phyloP scores from a whole-genome alignment of 176 grass and related monocot species.

The Oryza meyeriana region DNA sequence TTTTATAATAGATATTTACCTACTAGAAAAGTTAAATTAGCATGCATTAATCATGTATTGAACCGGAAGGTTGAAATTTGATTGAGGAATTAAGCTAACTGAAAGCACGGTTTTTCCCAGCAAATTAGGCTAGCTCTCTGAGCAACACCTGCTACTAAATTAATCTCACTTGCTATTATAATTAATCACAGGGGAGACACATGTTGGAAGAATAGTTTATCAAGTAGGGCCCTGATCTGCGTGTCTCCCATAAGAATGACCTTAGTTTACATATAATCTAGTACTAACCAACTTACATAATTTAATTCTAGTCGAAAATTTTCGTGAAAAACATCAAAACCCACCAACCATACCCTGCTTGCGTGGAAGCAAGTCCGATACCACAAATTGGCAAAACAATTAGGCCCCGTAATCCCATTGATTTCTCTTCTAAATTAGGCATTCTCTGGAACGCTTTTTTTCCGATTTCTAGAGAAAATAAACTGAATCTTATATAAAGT shows the following conservation, averaged over 20 bases:
- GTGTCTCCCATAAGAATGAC: not conserved
- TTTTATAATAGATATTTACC: too few relatives aligned
- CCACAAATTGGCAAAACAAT: not conserved
- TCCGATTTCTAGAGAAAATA: not conserved
- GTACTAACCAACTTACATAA: not conserved
- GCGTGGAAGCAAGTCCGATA: not conserved
- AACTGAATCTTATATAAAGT: not conserved
- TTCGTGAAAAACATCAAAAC: not conserved
- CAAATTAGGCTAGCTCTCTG: not conserved
- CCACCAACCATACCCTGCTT: not conserved
- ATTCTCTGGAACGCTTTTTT: not conserved
- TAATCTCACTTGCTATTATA: not conserved
- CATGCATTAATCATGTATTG: not conserved
- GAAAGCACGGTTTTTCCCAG: not conserved
- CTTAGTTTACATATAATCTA: not conserved
- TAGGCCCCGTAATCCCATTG: not conserved
- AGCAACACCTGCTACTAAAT: not conserved
- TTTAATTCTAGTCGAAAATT: not conserved
- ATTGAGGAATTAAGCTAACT: not conserved
- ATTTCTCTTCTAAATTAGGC: not conserved
- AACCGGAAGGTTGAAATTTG: not conserved
- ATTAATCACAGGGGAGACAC: not conserved
- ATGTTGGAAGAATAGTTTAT: not conserved
- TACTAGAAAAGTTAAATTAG: too few relatives aligned
- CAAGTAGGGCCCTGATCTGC: not conserved